phyloP scores from a whole-genome alignment of 768 basidiomycete species.

The Ramaria rubella region DNA sequence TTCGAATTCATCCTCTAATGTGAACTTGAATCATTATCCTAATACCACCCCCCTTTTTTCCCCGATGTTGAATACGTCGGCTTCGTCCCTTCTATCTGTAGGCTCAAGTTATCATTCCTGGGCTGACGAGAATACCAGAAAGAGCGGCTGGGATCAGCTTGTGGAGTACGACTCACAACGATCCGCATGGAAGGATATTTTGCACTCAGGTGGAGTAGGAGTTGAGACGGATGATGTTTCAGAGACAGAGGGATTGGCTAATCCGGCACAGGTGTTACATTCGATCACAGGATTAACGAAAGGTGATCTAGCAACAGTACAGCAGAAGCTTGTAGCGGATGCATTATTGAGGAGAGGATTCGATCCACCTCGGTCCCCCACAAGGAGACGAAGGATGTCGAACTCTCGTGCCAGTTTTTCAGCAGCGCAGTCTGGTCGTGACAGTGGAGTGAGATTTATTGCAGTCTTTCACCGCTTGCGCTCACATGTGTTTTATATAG shows the following conservation, averaged over 20 bases:
- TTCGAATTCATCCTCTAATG: slow-evolving; percentile 10
- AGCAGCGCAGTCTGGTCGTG: slow-evolving; percentile 35
- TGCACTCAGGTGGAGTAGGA: slow-evolving; percentile 31
- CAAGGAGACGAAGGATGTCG: slow-evolving; percentile 68
- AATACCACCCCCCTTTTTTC: slow-evolving; percentile 40
- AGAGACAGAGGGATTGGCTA: slow-evolving; percentile 28
- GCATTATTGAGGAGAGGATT: slow-evolving; percentile 55
- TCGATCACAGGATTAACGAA: slow-evolving; percentile 63
- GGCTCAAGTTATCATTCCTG: slow-evolving; percentile 85
- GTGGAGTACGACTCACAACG: slow-evolving; percentile 42
- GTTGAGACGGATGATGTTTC: slow-evolving; percentile 31
- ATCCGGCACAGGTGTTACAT: slow-evolving; percentile 61
- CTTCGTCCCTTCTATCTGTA: slow-evolving; percentile 70
- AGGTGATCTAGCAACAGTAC: slow-evolving; percentile 62
- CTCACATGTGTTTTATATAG: slow-evolving; percentile 29
- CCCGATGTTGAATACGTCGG: slow-evolving; percentile 66
- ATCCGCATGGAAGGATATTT: slow-evolving; percentile 61
- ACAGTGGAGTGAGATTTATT: slow-evolving; percentile 28
- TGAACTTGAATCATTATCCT: slow-evolving; percentile 1
- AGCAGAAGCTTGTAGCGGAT: slow-evolving; percentile 66
- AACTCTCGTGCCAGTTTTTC: slow-evolving; percentile 70
- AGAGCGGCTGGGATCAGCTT: slow-evolving; percentile 43
- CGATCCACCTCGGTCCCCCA: slow-evolving; percentile 53
- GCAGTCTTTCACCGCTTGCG: background rate
- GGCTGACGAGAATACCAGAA: slow-evolving; percentile 50